Evolutionary conservation across 306 rosid genomes (phyloP).

Genomic region (Boehmeria nivea): DNA sequence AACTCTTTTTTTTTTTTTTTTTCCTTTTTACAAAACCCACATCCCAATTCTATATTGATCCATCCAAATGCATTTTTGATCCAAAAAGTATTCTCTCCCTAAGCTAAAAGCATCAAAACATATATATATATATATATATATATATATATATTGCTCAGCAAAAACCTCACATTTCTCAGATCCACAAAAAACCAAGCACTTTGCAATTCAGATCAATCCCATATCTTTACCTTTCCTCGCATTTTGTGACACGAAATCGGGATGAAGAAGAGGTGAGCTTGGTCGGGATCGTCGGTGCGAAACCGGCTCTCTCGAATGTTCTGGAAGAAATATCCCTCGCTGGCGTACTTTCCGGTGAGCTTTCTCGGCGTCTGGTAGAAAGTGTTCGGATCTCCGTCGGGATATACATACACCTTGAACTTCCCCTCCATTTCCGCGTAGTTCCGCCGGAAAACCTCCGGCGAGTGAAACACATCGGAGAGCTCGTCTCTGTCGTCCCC

Average conservation of each 20-base stretch:
- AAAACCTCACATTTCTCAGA: conserved; percentile 8
- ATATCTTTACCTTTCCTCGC: conserved; percentile 78
- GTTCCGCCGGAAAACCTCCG: conserved; percentile 60
- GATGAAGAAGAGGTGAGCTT: conserved; percentile 83
- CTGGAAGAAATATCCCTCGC: conserved; percentile 93
- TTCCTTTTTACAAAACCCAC: too few species aligned
- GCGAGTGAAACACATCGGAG: conserved; percentile 60
- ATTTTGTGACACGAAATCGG: conserved; percentile 95
- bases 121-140: too few species aligned
- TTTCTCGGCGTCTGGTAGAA: conserved; percentile 93
- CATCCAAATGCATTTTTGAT: too few species aligned
- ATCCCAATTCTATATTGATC: too few species aligned
- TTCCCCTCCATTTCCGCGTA: conserved; percentile 72
- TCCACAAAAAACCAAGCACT: conserved; percentile 8
- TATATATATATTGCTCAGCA: background rate
- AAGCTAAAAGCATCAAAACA: too few species aligned
- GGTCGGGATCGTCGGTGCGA: conserved; percentile 73
- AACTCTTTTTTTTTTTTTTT: too few species aligned
- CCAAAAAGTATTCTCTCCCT: too few species aligned
- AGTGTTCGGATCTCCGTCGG: conserved; percentile 90
- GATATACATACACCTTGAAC: conserved; percentile 83
- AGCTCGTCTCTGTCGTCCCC: conserved; percentile 16
- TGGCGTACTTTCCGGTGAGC: conserved; percentile 87
- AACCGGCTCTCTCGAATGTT: conserved; percentile 76
- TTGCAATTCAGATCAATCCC: background rate